Base-by-base conservation (phyloP, 2,329 filamentous ascomycete genomes). In the Pseudocercospora eumusae region DNA sequence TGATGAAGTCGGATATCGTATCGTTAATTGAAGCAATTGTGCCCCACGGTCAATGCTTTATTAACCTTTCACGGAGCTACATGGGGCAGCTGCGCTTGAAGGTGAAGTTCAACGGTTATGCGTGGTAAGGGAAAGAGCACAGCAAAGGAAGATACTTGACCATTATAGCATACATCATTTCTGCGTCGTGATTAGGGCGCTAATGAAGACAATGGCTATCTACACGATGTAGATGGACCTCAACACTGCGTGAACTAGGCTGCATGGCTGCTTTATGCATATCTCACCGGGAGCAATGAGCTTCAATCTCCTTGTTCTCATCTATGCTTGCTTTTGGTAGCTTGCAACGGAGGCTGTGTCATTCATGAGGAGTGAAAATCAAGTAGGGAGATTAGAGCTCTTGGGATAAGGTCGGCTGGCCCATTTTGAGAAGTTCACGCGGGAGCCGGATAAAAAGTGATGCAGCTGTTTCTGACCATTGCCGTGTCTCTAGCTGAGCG, bases 1-100 rank as follows among this genome's bases (percentile, higher is more conserved):
- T n/a, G 4, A 33, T 21, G 28, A 33, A 21, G 21, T 20, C 25
- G 52, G 23, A 54, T 25, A 49, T 54, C 28, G 23, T 36, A n/a
- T n/a, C n/a, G n/a, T n/a, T n/a, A n/a, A n/a, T n/a, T n/a, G n/a
- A n/a, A n/a, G n/a, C 25, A 4, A 33, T 23, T 23, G n/a, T 40
- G 21, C 36, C 36, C 36, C 54, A 36, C 54, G 23, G 54, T 45
- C 33, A 45, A 28, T 56, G 54, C 54, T 56, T 25, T 21, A 25
- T n/a, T 45, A 44, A 36, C 28, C 52, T 55, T 55, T 45, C 33
- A 56, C 33, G 36, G n/a, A 42, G 36, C 25, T 18, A 25, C 54
- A 56, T 44, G 54, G 52, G 47, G 49, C 49, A n/a, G 49, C 25
- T 28, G 21, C 9, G 31, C 13, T 18, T 28, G 52, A 33, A 54